Base-by-base conservation (phyloP, 1,284 basidiomycete species). In the Xerocomus amazonicus region DNA sequence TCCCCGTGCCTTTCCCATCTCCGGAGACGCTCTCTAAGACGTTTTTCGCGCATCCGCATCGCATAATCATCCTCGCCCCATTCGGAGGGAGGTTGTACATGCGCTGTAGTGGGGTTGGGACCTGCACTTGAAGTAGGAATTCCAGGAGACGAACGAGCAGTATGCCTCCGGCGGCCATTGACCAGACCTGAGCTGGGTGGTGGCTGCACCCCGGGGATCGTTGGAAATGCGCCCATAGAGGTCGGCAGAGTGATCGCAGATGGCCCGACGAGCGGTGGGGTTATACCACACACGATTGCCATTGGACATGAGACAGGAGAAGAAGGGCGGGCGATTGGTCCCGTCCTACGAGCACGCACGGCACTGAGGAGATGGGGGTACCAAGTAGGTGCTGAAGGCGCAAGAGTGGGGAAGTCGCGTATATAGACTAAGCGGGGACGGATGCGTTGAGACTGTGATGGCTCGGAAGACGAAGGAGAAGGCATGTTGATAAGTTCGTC, bases 361-460 rank as follows among this genome's bases (percentile, higher is more conserved):
- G 90, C 85, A 36, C 81, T 76, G 9, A 92, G 74, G 13, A 95
- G 74, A 29, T 84, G 76, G 4, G 89, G 83, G 63, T 89, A 94
- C 91, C 92, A 93, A 1, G 76, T 70, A 2, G 83, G 74, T 8
- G 88, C 83, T 6, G 87, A 82, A 4, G 82, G 69, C 0, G 87
- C 81, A 48, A 95, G 79, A 0, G 82, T 86, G 6, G 82, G 76
- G 55, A 87, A 89, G 61, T 92, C 88, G 49, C 90, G 85, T 46
- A 95, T 75, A 58, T 92, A 90, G 44, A 95, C 77, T 9, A 95
- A 77, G n/a, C 91, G 83, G 9, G 87, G 84, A 50, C 75, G 72
- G 19, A 47, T 58, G 58, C 41, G 61, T 55, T 28, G 65, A 51
- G 33, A 42, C 9, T 52, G 35, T 52, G 67, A 49, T 34, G 61